phyloP scores from a whole-genome alignment of 805 yeast species.

The Metschnikowia picachoensis region DNA sequence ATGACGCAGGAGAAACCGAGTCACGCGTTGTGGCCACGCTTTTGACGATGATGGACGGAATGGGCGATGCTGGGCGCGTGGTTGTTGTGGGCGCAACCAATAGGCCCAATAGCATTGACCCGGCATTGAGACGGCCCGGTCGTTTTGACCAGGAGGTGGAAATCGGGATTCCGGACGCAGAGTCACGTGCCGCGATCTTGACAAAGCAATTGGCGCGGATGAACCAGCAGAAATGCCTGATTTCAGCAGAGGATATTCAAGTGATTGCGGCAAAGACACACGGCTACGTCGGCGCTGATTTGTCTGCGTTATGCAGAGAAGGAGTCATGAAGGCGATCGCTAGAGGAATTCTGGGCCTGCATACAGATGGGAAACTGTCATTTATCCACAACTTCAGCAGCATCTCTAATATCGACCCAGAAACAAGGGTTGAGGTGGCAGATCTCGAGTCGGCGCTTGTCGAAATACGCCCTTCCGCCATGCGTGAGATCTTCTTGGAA shows the following conservation, averaged over 20 bases:
- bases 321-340: slow-evolving; percentile 81
- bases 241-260: slow-evolving; percentile 55
- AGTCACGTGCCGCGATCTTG: slow-evolving; percentile 72
- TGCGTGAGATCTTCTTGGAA: slow-evolving; percentile 92
- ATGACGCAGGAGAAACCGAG: slow-evolving; percentile 88
- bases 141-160: slow-evolving; percentile 87
- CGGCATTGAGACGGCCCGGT: slow-evolving; percentile 80
- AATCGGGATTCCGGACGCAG: slow-evolving; percentile 86
- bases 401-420: slow-evolving; percentile 15
- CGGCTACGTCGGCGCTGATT: slow-evolving; percentile 97
- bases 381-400: background rate
- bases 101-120: slow-evolving; percentile 63
- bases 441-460: slow-evolving; percentile 72
- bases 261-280: slow-evolving; percentile 75
- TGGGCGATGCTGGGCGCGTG: slow-evolving; percentile 60
- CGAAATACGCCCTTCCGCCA: slow-evolving; percentile 91
- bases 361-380: slow-evolving; percentile 7
- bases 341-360: slow-evolving; percentile 39
- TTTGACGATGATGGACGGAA: slow-evolving; percentile 75
- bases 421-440: slow-evolving; percentile 43
- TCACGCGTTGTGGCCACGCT: slow-evolving; percentile 86
- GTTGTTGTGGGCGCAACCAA: slow-evolving; percentile 76
- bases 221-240: slow-evolving; percentile 40
- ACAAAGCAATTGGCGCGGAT: slow-evolving; percentile 54
- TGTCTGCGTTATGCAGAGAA: slow-evolving; percentile 83